These are phyloP conservation scores for Ophiostoma montium DNA, from an alignment of 2,329 filamentous ascomycete genomes.

Conservation along the genomic window DNA sequence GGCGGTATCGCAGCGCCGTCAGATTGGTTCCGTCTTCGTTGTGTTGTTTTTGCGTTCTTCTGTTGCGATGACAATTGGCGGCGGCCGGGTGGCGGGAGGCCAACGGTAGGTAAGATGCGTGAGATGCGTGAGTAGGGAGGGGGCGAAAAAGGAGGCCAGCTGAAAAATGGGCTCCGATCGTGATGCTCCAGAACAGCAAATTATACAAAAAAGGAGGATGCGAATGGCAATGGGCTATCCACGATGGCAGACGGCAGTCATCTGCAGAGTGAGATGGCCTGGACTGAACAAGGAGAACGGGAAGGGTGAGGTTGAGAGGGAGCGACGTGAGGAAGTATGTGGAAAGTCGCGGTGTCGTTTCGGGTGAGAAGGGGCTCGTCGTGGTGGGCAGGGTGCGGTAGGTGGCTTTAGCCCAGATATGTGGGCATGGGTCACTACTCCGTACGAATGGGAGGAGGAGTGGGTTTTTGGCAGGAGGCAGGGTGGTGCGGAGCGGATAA, in stretches of 20 bases:
- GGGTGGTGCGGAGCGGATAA: not conserved
- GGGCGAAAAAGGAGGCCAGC: not conserved
- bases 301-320: not conserved
- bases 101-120: not conserved
- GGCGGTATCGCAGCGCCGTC: not conserved
- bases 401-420: constrained; percentile 1
- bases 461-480: not conserved
- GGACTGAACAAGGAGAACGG: not conserved
- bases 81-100: no score
- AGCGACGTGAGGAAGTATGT: not conserved
- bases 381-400: not conserved
- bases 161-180: not conserved
- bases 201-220: not conserved
- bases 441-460: not conserved
- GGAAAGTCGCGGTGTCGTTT: constrained; percentile 9
- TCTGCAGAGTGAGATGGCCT: not conserved
- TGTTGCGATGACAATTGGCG: not conserved
- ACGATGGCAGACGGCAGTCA: constrained; percentile 2
- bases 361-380: constrained; percentile 5
- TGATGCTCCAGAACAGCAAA: not conserved
- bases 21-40: not conserved
- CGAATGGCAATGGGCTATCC: not conserved
- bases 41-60: not conserved
- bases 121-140: not conserved
- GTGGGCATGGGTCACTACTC: not conserved